These are phyloP conservation scores for Trametes coccinea DNA, from an alignment of 768 basidiomycete species.

Conservation along the genomic window DNA sequence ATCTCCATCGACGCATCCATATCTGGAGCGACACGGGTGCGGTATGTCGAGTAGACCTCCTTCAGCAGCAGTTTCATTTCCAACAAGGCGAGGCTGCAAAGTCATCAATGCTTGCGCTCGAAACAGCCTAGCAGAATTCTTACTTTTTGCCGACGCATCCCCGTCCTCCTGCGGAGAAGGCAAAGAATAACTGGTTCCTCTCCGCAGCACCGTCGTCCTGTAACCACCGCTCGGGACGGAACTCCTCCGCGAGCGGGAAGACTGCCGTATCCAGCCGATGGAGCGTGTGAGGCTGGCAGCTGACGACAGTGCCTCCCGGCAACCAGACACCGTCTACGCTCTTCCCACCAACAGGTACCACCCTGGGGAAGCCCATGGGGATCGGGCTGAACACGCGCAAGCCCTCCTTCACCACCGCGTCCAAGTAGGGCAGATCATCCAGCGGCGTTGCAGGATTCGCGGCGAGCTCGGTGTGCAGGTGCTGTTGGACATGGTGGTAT, in stretches of 20 bases:
- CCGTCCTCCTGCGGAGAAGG: conserved; percentile 26
- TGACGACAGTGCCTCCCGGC: conserved; percentile 89
- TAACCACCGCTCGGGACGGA: conserved; percentile 92
- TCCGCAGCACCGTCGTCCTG: conserved; percentile 74
- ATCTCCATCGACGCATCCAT: conserved; percentile 26
- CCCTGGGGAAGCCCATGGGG: conserved; percentile 92
- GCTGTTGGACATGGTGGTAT: conserved; percentile 10
- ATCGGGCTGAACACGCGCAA: conserved; percentile 91
- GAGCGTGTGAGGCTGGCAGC: conserved; percentile 89
- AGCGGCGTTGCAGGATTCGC: conserved; percentile 74
- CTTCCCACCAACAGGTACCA: conserved; percentile 82
- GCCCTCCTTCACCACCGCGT: conserved; percentile 92
- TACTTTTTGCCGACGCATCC: conserved; percentile 29
- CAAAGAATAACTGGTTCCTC: conserved; percentile 94
- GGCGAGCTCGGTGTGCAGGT: conserved; percentile 24
- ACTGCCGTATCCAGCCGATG: conserved; percentile 72
- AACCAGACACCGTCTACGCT: conserved; percentile 86
- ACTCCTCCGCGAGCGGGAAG: conserved; percentile 83
- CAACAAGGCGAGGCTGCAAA: conserved; percentile 21
- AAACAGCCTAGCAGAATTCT: not conserved
- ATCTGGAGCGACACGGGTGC: conserved; percentile 20
- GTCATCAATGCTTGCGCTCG: not conserved
- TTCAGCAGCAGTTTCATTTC: conserved; percentile 28
- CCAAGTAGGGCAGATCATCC: conserved; percentile 89
- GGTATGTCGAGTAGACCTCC: conserved; percentile 22